Percentiles rank a stretch among this genome's conserved stretches.
These are phyloP conservation scores for Lagenaria siceraria DNA, from an alignment of 306 rosid genomes.

Conservation along the genomic window DNA sequence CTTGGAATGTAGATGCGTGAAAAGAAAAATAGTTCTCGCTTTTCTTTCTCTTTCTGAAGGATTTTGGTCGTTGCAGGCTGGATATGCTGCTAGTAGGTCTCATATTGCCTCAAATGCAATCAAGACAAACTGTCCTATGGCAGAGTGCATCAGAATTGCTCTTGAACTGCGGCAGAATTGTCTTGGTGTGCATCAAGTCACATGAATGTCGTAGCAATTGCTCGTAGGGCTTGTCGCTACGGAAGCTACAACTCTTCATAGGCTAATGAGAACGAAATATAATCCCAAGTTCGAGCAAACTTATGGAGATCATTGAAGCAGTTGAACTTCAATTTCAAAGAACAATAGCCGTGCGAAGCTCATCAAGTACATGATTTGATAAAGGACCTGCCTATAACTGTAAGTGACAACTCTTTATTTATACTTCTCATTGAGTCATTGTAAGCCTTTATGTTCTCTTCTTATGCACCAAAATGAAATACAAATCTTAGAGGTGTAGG, in stretches of 20 bases:
- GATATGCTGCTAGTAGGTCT: conserved; percentile 77
- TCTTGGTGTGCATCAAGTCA: not conserved
- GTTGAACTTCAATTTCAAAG: conserved; percentile 72
- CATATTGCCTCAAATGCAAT: conserved; percentile 70
- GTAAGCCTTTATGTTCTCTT: not conserved
- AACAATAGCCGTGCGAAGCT: conserved; percentile 39
- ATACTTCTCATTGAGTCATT: not conserved
- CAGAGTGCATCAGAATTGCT: conserved; percentile 63
- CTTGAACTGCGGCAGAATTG: conserved; percentile 30
- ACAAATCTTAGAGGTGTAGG: not conserved
- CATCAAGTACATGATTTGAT: conserved; percentile 15
- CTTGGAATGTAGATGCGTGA: not conserved
- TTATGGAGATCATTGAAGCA: conserved; percentile 32
- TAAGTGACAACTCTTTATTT: not conserved
- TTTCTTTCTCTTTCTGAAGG: not conserved
- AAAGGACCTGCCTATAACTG: conserved; percentile 94
- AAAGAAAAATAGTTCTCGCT: not conserved
- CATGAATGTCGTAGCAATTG: not conserved
- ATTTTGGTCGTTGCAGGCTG: conserved; percentile 51
- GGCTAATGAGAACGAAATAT: not conserved
- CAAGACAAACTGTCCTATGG: conserved; percentile 88
- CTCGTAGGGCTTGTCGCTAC: no score
- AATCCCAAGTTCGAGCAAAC: not conserved
- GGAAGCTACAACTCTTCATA: not conserved
- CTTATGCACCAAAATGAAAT: not conserved